Base-by-base conservation (phyloP, 768 basidiomycete genomes). In the Calocybe gangraenosa region DNA sequence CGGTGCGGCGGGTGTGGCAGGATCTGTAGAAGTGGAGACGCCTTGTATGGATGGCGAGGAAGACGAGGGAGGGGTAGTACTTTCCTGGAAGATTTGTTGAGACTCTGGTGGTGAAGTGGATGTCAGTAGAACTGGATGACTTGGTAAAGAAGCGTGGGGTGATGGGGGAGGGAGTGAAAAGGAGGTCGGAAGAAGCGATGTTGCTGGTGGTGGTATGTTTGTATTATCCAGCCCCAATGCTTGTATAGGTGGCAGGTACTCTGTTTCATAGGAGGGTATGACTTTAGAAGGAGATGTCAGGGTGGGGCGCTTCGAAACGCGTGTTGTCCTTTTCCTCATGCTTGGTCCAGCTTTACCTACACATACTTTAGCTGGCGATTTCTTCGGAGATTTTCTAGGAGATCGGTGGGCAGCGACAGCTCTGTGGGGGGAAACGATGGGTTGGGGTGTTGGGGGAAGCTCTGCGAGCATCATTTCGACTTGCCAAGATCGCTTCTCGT, bases 131-230 rank as follows among this genome's bases (percentile, higher is more conserved):
- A 71, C 64, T 15, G 74, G 69, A 30, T 73, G 68, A 0, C 74
- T 71, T 5, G 81, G 82, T 20, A 87, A 60, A 1, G 82, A 78
- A 1, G 87, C 75, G 17, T 75, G 72, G 11, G 87, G 87, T 7
- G 86, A 87, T 2, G 83, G 87, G 1, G 87, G 87, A 11, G 88
- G 88, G 3, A 91, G 74, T 1, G 86, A 81, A 49, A 91, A 91
- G 11, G 84, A 76, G 8, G 77, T 81, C 2, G 85, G 76, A 18
- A 87, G 71, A 23, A 84, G 68, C 1, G 79, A 75, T 37, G 70
- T 61, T 22, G 71, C 55, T 19, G 71, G 51, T 21, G 55, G 40
- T 19, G 61, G 56, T 3, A 69, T 68, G 25, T 77, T 74, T 18
- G 77, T 62, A 42, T 55, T 51, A 11, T 28, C 11, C 50, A 70